Evolutionary conservation across 2,329 filamentous ascomycete species (phyloP), one percentile per base, ranked within the genome.

Genomic region (Aspergillus viridinutans): DNA sequence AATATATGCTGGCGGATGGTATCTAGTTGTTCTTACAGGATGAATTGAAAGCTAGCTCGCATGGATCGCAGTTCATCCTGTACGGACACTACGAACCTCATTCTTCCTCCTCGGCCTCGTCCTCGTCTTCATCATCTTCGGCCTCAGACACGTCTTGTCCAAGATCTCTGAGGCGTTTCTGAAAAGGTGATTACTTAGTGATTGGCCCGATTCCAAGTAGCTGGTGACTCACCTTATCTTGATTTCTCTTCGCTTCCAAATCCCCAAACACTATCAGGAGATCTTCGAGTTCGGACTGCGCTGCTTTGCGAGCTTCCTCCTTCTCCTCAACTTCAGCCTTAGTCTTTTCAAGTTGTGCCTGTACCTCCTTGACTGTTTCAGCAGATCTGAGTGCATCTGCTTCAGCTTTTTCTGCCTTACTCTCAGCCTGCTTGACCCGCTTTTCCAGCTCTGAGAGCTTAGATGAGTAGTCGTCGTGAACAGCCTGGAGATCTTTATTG

Each of bases 261-360:
- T 94, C 90, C 14, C 85, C 86, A 72, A 92, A 90, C 4, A 94
- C 87, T 77, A 93, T 89, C 38, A 94, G 76, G 54, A 93, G 79
- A 71, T 94, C 90, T 64, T 94, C 90, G 49, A 93, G 78, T 72
- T 94, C 90, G 2, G 83, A 81, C 69, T 93, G 90, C 4, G 82
- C 81, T 1, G 82, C 76, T 59, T 85, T 80, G 55, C 83, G 85
- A 57, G 88, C 85, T 58, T 85, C 81, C 63, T 86, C 84, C 60
- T 83, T 86, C 61, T 82, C 75, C 62, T 67, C 67, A 8, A 60
- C 65, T 45, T 73, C 70, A 2, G 60, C 58, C 29, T 72, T 64
- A n/a, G 64, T 65, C 61, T 71, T 73, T 35, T 69, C 65, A 25
- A 74, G 60, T 25, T 68, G 67, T 26, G 65, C 60, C 54, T 66